Evolutionary conservation across 2,329 filamentous ascomycete genomes (phyloP).

Genomic region (Colletotrichum lentis): DNA sequence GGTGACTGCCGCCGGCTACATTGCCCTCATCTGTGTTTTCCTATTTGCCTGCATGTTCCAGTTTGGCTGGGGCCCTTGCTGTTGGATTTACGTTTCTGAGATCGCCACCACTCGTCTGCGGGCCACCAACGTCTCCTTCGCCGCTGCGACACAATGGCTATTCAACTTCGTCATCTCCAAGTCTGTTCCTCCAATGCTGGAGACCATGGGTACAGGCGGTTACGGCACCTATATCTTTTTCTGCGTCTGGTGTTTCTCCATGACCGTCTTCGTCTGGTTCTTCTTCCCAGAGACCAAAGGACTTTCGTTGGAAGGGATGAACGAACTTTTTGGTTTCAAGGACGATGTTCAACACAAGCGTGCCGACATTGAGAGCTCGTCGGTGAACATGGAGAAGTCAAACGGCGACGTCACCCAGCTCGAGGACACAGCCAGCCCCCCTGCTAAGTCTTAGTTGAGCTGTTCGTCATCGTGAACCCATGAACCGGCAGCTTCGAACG

Average conservation of each 20-base stretch:
- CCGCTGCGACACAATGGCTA: slow-evolving; percentile 69
- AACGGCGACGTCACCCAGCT: slow-evolving; percentile 12
- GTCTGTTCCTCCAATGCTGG: slow-evolving; percentile 71
- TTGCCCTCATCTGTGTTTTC: slow-evolving; percentile 73
- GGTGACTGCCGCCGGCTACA: slow-evolving; percentile 59
- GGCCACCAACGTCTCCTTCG: slow-evolving; percentile 64
- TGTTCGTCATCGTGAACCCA: background rate
- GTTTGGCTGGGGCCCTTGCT: slow-evolving; percentile 53
- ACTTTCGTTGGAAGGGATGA: slow-evolving; percentile 34
- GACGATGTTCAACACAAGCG: slow-evolving; percentile 12
- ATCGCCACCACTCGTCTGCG: slow-evolving; percentile 60
- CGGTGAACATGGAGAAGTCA: slow-evolving; percentile 9
- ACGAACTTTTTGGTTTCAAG: slow-evolving; percentile 31
- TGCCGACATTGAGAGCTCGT: slow-evolving; percentile 18
- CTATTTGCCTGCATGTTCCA: slow-evolving; percentile 59
- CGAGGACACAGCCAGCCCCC: background rate
- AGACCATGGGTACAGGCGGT: slow-evolving; percentile 52
- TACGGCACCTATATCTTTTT: slow-evolving; percentile 56
- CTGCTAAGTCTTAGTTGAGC: background rate
- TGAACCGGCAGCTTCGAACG: too few species aligned
- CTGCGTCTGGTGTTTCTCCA: slow-evolving; percentile 49
- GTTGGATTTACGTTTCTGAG: slow-evolving; percentile 56
- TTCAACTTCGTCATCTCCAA: slow-evolving; percentile 72
- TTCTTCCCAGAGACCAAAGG: slow-evolving; percentile 63
- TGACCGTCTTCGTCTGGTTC: slow-evolving; percentile 44